Evolutionary conservation across 768 basidiomycete genomes (phyloP).

Genomic region (Amanita polypyramis): DNA sequence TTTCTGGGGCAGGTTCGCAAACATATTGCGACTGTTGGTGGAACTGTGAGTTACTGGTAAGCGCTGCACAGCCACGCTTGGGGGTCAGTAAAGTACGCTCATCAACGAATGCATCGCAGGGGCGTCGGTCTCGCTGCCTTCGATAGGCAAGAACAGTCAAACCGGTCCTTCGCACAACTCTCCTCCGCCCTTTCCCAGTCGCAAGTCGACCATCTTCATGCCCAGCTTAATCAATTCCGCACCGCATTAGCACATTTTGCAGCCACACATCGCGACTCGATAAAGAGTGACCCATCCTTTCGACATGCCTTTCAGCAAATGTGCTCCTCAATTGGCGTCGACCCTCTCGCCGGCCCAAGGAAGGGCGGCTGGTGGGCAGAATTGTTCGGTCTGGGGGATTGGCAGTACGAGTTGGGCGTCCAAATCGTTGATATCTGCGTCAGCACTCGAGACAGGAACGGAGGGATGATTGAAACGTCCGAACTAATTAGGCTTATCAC

Average conservation of each 20-base stretch:
- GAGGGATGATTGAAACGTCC: slow-evolving; percentile 82
- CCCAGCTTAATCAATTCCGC: slow-evolving; percentile 80
- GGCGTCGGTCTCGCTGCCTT: slow-evolving; percentile 87
- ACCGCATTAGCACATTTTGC: slow-evolving; percentile 74
- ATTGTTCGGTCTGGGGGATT: slow-evolving; percentile 80
- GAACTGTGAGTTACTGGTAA: too few species aligned
- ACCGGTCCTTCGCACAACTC: slow-evolving; percentile 72
- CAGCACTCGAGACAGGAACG: slow-evolving; percentile 80
- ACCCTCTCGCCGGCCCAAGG: slow-evolving; percentile 81
- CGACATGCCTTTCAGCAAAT: slow-evolving; percentile 91
- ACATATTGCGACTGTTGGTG: slow-evolving; percentile 29
- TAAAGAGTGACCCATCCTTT: slow-evolving; percentile 76
- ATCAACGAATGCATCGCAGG: slow-evolving; percentile 51
- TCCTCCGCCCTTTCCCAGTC: slow-evolving; percentile 67
- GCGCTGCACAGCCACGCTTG: too few species aligned
- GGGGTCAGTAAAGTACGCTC: too few species aligned
- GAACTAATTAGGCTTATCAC: slow-evolving; percentile 76
- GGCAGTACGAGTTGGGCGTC: slow-evolving; percentile 92
- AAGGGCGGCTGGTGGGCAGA: slow-evolving; percentile 91
- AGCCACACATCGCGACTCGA: slow-evolving; percentile 71
- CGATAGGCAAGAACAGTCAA: slow-evolving; percentile 75
- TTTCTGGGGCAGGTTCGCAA: slow-evolving; percentile 61
- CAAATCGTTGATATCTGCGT: slow-evolving; percentile 92
- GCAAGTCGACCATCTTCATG: slow-evolving; percentile 70
- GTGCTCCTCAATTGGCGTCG: slow-evolving; percentile 92